A percentile compares a stretch with the other conserved stretches of the same genome.
These are phyloP conservation scores for Phytomonas francai DNA, from an alignment of 208 protist genomes.

Conservation along the genomic window DNA sequence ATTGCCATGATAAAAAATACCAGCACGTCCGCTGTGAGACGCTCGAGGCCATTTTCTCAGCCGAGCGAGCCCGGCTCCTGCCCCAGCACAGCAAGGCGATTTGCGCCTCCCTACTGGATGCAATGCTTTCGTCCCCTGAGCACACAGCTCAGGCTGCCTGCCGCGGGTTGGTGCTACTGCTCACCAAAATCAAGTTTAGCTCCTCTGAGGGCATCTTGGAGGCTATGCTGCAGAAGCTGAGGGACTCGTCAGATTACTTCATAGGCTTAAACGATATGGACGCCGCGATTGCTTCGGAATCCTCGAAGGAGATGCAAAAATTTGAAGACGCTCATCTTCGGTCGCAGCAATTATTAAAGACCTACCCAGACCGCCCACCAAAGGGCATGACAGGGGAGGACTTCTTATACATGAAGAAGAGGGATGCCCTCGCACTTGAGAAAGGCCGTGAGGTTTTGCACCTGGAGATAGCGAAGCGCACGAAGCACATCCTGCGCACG, in stretches of 20 bases:
- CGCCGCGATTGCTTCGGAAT: slow-evolving; percentile 62
- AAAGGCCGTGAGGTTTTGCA: slow-evolving; percentile 63
- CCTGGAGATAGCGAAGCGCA: slow-evolving; percentile 50
- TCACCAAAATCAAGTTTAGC: slow-evolving; percentile 24
- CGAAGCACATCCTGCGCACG: slow-evolving; percentile 19
- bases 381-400: slow-evolving; percentile 83
- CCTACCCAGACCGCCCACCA: slow-evolving; percentile 62
- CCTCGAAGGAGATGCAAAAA: slow-evolving; percentile 23
- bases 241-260: slow-evolving; percentile 46
- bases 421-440: slow-evolving; percentile 61
- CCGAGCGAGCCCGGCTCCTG: slow-evolving; percentile 30
- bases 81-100: slow-evolving; percentile 32
- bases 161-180: slow-evolving; percentile 61
- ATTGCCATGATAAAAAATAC: slow-evolving; percentile 6
- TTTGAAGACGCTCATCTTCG: slow-evolving; percentile 59
- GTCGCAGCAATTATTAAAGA: slow-evolving; percentile 72
- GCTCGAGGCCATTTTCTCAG: slow-evolving; percentile 24
- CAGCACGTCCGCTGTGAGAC: slow-evolving; percentile 8
- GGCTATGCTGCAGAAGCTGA: slow-evolving; percentile 27
- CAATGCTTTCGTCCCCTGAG: slow-evolving; percentile 15
- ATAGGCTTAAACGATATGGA: slow-evolving; percentile 46
- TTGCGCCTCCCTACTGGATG: slow-evolving; percentile 25
- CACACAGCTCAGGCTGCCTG: slow-evolving; percentile 58
- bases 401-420: slow-evolving; percentile 72
- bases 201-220: slow-evolving; percentile 30